These are phyloP conservation scores for Epicoccum sorghinum DNA, from an alignment of 2,329 filamentous ascomycete species.

Conservation along the genomic window DNA sequence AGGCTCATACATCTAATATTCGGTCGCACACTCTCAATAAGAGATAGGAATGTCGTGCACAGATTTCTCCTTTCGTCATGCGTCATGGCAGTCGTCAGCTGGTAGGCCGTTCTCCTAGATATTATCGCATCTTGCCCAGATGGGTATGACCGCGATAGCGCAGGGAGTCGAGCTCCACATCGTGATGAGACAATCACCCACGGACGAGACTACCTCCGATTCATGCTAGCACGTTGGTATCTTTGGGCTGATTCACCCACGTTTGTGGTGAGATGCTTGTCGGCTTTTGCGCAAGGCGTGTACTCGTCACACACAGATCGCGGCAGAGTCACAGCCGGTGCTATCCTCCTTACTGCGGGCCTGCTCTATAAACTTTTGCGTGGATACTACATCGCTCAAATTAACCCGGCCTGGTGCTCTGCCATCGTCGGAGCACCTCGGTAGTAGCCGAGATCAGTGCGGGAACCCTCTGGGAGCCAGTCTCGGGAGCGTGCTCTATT, in stretches of 20 bases:
- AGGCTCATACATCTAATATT: constrained; percentile 22
- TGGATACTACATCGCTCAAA: constrained; percentile 2
- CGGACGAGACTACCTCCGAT: constrained; percentile 23
- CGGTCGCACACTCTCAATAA: constrained; percentile 18
- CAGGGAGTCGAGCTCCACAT: constrained; percentile 29
- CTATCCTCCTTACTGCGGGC: neutral
- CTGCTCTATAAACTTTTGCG: neutral
- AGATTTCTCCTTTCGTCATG: constrained; percentile 12
- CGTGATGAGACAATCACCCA: constrained; percentile 23
- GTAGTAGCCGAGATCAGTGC: constrained; percentile 35
- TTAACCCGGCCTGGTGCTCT: constrained; percentile 8
- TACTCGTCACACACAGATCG: constrained; percentile 2
- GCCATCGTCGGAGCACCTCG: constrained; percentile 23
- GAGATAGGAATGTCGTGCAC: constrained; percentile 11
- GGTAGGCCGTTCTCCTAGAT: constrained; percentile 15
- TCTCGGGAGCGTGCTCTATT: constrained; percentile 41
- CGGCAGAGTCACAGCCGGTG: constrained; percentile 2
- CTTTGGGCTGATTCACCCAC: constrained; percentile 19
- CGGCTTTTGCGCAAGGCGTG: constrained; percentile 6
- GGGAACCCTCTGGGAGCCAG: constrained; percentile 36
- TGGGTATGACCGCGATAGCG: constrained; percentile 27
- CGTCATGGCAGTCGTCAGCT: constrained; percentile 28
- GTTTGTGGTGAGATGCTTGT: constrained; percentile 9
- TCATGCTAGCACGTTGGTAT: constrained; percentile 25
- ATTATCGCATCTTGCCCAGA: constrained; percentile 20